Conservation (phyloP, 768 basidiomycete species). For the Russula virescens region DNA sequence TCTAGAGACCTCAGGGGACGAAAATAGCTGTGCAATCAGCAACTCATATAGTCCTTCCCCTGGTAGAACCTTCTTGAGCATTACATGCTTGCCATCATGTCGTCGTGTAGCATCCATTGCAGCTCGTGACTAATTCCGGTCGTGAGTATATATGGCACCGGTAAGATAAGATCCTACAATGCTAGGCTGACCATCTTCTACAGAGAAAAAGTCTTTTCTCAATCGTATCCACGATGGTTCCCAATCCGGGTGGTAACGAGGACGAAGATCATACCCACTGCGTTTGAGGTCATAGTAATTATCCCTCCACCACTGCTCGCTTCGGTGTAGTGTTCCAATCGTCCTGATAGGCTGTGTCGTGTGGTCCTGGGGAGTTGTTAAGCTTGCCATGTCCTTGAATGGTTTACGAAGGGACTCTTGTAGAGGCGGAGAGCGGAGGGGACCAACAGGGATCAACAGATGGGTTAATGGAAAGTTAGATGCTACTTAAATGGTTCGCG, state of each 20-base stretch:
- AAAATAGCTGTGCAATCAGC: slow-evolving; percentile 10
- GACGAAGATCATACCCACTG: slow-evolving; percentile 17
- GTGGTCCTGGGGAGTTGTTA: neutral
- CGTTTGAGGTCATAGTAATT: neutral
- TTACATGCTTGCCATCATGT: slow-evolving; percentile 23
- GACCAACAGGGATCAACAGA: neutral
- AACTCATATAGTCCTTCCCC: slow-evolving; percentile 17
- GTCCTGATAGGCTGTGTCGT: neutral
- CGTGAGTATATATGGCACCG: neutral
- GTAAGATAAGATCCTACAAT: neutral
- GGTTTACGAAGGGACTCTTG: neutral
- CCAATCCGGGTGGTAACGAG: slow-evolving; percentile 19
- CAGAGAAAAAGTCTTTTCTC: slow-evolving; percentile 4
- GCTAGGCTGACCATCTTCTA: slow-evolving; percentile 13
- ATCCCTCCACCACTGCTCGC: slow-evolving; percentile 20
- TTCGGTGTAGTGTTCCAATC: slow-evolving; percentile 4
- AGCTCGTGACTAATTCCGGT: slow-evolving; percentile 3
- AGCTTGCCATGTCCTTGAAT: neutral
- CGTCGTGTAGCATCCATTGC: slow-evolving; percentile 23
- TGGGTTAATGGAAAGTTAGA: no score
- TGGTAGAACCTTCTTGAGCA: slow-evolving; percentile 20
- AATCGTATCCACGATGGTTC: slow-evolving; percentile 12
- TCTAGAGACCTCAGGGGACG: neutral
- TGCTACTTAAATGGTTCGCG: no score
- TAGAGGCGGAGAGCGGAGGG: neutral